These are phyloP conservation scores for Helminthosporium solani DNA, from an alignment of 2,329 filamentous ascomycete species.

Conservation along the genomic window DNA sequence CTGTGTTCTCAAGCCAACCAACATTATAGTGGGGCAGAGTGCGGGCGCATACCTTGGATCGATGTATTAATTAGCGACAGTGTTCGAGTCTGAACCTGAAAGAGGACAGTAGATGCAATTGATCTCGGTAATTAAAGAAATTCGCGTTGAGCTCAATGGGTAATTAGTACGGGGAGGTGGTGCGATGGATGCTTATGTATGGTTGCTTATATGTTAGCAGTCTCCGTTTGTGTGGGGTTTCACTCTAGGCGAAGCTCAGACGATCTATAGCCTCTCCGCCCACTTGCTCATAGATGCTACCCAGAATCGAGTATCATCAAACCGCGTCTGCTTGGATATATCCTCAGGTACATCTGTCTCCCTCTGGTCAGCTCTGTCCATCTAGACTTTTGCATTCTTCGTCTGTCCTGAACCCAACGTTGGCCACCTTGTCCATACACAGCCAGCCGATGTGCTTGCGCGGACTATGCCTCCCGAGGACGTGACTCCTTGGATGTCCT, in stretches of 20 bases:
- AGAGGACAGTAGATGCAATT: slow-evolving; percentile 1
- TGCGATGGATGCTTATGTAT: background rate
- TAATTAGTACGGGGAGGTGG: background rate
- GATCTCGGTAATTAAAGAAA: background rate
- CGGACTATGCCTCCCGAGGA: slow-evolving; percentile 10
- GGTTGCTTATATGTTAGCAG: background rate
- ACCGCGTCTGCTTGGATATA: slow-evolving; percentile 27
- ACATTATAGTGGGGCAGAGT: slow-evolving; percentile 9
- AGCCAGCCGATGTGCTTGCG: slow-evolving; percentile 25
- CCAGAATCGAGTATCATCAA: slow-evolving; percentile 33
- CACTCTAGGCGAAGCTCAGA: slow-evolving; percentile 4
- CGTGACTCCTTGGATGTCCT: slow-evolving; percentile 23
- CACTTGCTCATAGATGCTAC: background rate
- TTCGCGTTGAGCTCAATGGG: background rate
- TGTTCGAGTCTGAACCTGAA: background rate
- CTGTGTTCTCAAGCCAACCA: slow-evolving; percentile 22
- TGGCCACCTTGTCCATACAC: slow-evolving; percentile 32
- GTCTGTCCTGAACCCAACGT: slow-evolving; percentile 19
- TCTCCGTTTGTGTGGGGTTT: slow-evolving; percentile 3
- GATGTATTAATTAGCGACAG: background rate
- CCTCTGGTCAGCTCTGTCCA: slow-evolving; percentile 21
- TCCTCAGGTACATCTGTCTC: slow-evolving; percentile 18
- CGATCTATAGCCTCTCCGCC: too few relatives aligned
- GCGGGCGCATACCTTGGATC: background rate
- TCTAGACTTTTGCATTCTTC: slow-evolving; percentile 26